Conservation (phyloP, 1,284 basidiomycete genomes). For the Rugosomyces carneus region DNA sequence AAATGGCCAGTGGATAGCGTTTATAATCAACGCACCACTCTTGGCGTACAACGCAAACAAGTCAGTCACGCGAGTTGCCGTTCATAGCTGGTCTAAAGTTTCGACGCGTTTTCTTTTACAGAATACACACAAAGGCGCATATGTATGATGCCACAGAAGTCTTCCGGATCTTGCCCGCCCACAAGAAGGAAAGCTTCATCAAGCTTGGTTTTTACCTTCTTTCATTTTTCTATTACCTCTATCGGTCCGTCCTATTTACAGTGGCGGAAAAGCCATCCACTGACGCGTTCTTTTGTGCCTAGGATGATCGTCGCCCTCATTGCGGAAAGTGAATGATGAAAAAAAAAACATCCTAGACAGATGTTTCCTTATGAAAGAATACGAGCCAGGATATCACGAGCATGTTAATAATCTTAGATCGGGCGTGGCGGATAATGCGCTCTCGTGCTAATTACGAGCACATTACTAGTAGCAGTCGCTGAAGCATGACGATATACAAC, state of each 20-base stretch:
- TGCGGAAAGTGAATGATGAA: slow-evolving; percentile 61
- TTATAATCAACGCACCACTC: slow-evolving; percentile 88
- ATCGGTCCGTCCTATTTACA: slow-evolving; percentile 49
- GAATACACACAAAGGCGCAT: slow-evolving; percentile 91
- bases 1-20: slow-evolving; percentile 93
- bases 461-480: slow-evolving; percentile 1
- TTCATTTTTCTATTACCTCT: slow-evolving; percentile 96
- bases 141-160: slow-evolving; percentile 99
- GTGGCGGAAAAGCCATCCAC: slow-evolving; percentile 2
- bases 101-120: slow-evolving; percentile 26
- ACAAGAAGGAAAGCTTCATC: slow-evolving; percentile 97
- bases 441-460: background rate
- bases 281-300: slow-evolving; percentile 1
- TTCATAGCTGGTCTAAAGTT: background rate
- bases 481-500: slow-evolving; percentile 8
- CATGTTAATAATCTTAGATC: slow-evolving; percentile 5
- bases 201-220: slow-evolving; percentile 94
- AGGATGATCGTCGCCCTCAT: slow-evolving; percentile 89
- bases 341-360: background rate
- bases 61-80: slow-evolving; percentile 39
- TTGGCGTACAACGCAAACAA: slow-evolving; percentile 94
- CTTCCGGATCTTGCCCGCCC: slow-evolving; percentile 88
- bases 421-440: background rate
- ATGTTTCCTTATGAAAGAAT: slow-evolving; percentile 4
- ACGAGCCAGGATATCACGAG: slow-evolving; percentile 8